These are phyloP conservation scores for Candida sp. DNA, from an alignment of 1,139 yeast genomes.

Conservation along the genomic window DNA sequence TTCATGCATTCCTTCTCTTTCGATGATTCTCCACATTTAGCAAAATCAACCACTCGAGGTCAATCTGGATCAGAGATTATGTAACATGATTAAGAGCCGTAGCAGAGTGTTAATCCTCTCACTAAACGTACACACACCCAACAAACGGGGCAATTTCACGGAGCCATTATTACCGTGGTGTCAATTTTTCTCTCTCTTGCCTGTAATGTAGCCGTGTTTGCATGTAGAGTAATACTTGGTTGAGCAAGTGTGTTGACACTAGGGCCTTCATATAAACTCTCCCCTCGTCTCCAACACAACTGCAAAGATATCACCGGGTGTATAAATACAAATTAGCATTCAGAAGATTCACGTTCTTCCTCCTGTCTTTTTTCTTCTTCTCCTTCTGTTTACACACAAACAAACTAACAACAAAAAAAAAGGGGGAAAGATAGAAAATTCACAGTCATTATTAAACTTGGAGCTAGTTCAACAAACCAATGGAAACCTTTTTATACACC, in stretches of 20 bases:
- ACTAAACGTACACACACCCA: not conserved
- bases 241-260: not conserved
- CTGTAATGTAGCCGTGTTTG: not conserved
- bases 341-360: not conserved
- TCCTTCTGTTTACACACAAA: not conserved
- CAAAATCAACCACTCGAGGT: not conserved
- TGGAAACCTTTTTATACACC: not conserved
- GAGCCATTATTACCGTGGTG: too few species aligned
- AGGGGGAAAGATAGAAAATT: not conserved
- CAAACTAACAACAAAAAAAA: not conserved
- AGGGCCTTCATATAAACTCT: too few species aligned
- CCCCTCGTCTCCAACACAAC: too few species aligned
- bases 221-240: not conserved
- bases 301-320: too few species aligned
- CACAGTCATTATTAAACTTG: not conserved
- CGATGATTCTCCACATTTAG: not conserved
- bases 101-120: not conserved
- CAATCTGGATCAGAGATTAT: not conserved
- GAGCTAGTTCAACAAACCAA: not conserved
- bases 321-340: too few species aligned
- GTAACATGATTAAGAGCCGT: not conserved
- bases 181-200: not conserved
- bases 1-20: not conserved
- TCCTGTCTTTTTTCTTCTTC: not conserved
- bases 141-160: too few species aligned